Evolutionary conservation across 306 rosid species (phyloP).

Genomic region (Elaeagnus macrophylla): DNA sequence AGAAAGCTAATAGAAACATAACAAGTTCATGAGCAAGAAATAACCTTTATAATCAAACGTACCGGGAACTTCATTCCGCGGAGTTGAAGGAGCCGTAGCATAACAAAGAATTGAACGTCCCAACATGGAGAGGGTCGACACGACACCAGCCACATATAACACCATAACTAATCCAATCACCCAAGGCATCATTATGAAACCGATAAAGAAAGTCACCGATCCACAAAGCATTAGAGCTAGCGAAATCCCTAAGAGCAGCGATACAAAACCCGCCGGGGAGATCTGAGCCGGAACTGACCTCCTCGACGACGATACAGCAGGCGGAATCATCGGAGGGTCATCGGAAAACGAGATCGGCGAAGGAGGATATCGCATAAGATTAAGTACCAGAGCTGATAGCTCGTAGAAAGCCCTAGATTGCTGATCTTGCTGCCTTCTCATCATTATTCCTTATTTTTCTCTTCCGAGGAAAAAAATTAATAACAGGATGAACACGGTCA

Average conservation of each 20-base stretch:
- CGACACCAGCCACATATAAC: conserved; percentile 62
- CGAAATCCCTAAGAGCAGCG: conserved; percentile 71
- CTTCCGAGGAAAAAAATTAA: background rate
- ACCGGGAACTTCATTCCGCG: conserved; percentile 68
- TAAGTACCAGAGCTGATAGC: conserved; percentile 58
- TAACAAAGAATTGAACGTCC: conserved; percentile 66
- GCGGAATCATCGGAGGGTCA: conserved; percentile 4
- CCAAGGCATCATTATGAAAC: conserved; percentile 93
- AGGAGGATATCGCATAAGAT: conserved; percentile 61
- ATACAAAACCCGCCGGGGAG: conserved; percentile 74
- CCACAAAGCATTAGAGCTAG: conserved; percentile 88
- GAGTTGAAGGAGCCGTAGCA: conserved; percentile 32
- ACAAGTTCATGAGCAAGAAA: no score
- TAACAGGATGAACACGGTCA: background rate
- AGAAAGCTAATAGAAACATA: background rate
- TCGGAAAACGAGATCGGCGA: conserved; percentile 40
- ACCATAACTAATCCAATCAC: conserved; percentile 65
- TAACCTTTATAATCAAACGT: conserved; percentile 3
- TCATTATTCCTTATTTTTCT: conserved; percentile 21
- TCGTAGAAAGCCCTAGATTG: conserved; percentile 53
- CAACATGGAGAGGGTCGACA: conserved; percentile 49
- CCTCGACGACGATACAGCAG: conserved; percentile 7
- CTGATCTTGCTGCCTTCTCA: conserved; percentile 44
- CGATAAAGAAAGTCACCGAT: conserved; percentile 79
- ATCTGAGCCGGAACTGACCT: conserved; percentile 30